A percentile compares a stretch with the other conserved stretches of the same genome.
Evolutionary conservation across 2,329 filamentous ascomycete species (phyloP).

Genomic region (Fusarium sp.): DNA sequence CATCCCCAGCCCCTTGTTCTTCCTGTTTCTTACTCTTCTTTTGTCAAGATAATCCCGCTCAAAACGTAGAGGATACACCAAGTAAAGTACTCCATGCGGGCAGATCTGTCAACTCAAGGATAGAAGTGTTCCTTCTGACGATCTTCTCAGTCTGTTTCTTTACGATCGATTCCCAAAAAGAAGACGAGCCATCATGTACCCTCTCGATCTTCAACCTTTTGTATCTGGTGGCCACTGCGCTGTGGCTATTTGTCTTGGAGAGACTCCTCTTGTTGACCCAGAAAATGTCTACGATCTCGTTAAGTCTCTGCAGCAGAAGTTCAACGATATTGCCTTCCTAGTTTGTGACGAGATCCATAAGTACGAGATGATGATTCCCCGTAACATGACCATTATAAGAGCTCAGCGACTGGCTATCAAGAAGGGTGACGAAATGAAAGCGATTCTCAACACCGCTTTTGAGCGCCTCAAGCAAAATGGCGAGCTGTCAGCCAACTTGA

Average conservation of each 20-base stretch:
- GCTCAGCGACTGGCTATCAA: background rate
- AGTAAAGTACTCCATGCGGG: background rate
- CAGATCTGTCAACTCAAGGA: background rate
- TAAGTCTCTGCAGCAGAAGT: background rate
- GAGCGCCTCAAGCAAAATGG: background rate
- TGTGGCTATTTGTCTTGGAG: background rate
- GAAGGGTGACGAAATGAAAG: background rate
- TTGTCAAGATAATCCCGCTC: background rate
- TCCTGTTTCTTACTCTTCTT: too few species aligned
- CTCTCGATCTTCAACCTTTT: background rate
- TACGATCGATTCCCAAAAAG: too few species aligned
- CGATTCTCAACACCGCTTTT: background rate
- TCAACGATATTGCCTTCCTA: background rate
- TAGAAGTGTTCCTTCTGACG: too few species aligned
- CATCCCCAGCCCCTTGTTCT: too few species aligned
- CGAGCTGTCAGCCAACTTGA: background rate
- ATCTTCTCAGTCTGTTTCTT: too few species aligned
- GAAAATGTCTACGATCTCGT: background rate
- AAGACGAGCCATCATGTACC: background rate
- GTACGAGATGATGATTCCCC: slow-evolving; percentile 2
- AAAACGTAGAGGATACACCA: background rate
- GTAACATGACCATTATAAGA: background rate
- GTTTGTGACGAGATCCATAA: background rate
- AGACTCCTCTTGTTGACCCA: background rate
- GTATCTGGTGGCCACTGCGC: background rate